A percentile compares a stretch with the other conserved stretches of the same genome.
Conservation (phyloP, 305 asterid genomes). For the Stenogyne calaminthoides region DNA sequence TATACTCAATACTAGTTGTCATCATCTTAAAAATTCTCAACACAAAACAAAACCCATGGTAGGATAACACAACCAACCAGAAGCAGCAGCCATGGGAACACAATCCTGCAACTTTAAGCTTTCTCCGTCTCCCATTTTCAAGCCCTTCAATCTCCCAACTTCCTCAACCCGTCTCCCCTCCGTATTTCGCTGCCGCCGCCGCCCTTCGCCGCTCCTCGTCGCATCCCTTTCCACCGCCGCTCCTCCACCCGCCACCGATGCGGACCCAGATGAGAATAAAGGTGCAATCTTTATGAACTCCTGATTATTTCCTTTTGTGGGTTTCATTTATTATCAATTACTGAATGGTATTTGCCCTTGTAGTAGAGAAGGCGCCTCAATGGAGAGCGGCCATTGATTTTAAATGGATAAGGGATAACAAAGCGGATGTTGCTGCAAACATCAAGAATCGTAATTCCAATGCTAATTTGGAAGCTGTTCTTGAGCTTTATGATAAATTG, state of each 20-base stretch:
- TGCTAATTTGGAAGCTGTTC: slow-evolving; percentile 74
- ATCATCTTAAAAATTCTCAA: neutral
- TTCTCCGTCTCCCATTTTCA: slow-evolving; percentile 34
- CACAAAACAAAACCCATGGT: neutral
- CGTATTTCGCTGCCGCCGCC: slow-evolving; percentile 20
- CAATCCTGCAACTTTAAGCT: slow-evolving; percentile 32
- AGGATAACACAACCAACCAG: slow-evolving; percentile 24
- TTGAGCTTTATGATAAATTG: slow-evolving; percentile 67
- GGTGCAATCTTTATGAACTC: slow-evolving; percentile 35
- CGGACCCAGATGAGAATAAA: slow-evolving; percentile 37
- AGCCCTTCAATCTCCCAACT: slow-evolving; percentile 19
- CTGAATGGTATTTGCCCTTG: neutral
- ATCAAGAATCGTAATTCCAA: slow-evolving; percentile 68
- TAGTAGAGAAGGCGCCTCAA: slow-evolving; percentile 64
- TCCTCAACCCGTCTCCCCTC: slow-evolving; percentile 7
- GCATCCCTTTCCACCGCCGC: slow-evolving; percentile 56
- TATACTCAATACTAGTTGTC: no score
- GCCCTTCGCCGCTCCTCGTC: slow-evolving; percentile 38
- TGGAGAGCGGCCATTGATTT: slow-evolving; percentile 98
- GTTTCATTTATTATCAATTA: neutral
- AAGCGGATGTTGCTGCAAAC: slow-evolving; percentile 74
- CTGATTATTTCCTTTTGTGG: neutral
- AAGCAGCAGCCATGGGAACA: slow-evolving; percentile 24
- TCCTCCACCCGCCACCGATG: slow-evolving; percentile 36
- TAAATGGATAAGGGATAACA: slow-evolving; percentile 92